phyloP scores from a whole-genome alignment of 495 filamentous ascomycete genomes.

The Halenospora varia region DNA sequence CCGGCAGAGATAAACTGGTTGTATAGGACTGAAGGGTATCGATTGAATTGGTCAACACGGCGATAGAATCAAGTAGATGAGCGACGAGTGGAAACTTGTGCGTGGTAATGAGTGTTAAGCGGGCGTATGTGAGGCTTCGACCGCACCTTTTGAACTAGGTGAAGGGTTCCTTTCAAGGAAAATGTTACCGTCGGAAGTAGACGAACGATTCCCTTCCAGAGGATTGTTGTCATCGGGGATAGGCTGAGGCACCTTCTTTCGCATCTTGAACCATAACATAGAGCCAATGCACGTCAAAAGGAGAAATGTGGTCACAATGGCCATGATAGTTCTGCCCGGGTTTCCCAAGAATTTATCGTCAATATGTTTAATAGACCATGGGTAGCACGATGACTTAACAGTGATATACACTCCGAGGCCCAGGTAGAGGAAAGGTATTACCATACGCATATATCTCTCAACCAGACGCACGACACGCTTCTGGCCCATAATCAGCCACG shows the following conservation, averaged over 20 bases:
- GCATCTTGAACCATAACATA: not conserved
- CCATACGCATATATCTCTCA: conserved; percentile 5
- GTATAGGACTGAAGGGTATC: no score
- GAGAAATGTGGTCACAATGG: not conserved
- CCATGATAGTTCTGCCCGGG: not conserved
- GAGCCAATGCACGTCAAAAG: not conserved
- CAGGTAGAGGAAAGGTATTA: conserved; percentile 15
- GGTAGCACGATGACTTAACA: conserved; percentile 11
- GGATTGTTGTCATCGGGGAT: no score
- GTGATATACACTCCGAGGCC: conserved; percentile 14
- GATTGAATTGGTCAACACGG: no score
- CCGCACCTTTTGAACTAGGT: no score
- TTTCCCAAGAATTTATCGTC: not conserved
- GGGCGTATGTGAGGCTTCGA: no score
- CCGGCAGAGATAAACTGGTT: no score
- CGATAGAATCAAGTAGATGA: no score
- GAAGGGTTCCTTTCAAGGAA: no score
- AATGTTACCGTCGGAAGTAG: no score
- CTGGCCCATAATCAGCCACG: conserved; percentile 14
- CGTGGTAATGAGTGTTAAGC: no score
- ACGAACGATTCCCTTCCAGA: no score
- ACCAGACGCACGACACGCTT: conserved; percentile 11
- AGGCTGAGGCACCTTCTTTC: not conserved
- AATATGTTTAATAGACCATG: conserved; percentile 2
- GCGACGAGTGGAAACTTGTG: no score